Base-by-base conservation (phyloP, 2,329 filamentous ascomycete species). In the Neonectria sp. region DNA sequence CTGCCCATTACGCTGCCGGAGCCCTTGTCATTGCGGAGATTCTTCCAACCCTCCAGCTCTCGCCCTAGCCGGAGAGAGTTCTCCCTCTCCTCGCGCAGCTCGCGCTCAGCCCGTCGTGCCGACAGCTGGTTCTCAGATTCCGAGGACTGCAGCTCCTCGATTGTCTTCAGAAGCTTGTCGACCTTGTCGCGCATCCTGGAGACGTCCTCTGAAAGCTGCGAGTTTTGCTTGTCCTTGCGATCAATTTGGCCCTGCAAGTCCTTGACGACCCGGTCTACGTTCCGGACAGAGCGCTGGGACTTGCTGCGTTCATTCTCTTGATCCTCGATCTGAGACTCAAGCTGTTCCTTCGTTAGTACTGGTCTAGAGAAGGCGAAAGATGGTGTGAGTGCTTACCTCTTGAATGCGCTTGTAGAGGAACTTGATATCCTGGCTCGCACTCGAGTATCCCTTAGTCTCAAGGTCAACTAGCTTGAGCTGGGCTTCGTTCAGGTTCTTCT, bases 381-480 rank as follows among this genome's bases (percentile, higher is more conserved):
- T 31, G 48, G n/a, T 67, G 63, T 15, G n/a, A 24, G 12, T 69
- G 80, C 90, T 88, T 86, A 97, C 95, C 88, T 98, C 95, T 84
- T 98, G 95, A 72, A 99, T 94, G 57, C 95, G 90, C 77, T 95
- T 95, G 82, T 98, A 93, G 76, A 98, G 83, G 84, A 98, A 98
- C 77, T 96, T 93, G 73, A 98, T 94, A 81, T 98, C 95, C 76
- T 97, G 94, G 80, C 95, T 97, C 27, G 93, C 93, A 71, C 92
- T 97, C 24, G 95, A 96, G 82, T 97, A 98, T 60, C 95, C 95
- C 85, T 98, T 98, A 49, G 96, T 98, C 84, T 99, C 95, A 9
- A 98, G 87, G 79, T 98, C 96, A 59, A 99, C 92, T 63, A 97
- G 90, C 77, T 91, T 91, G 60, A 98, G 89, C 81, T 98, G 95